phyloP scores from a whole-genome alignment of 768 basidiomycete genomes.

The Tylopilus plumbeoviolaceoides region DNA sequence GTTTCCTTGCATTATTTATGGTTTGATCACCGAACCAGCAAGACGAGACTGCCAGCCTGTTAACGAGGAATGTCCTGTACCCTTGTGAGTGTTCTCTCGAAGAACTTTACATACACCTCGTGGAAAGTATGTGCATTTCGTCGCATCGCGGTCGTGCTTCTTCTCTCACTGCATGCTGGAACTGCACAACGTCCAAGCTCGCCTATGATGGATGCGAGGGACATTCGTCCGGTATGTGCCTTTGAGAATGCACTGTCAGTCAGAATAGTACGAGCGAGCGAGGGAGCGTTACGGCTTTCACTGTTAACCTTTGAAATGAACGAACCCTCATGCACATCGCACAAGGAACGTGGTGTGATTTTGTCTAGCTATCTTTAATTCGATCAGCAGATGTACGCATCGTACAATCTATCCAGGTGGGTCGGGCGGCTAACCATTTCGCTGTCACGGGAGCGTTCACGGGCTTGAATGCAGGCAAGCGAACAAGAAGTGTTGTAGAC shows the following conservation, averaged over 20 bases:
- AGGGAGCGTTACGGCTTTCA: background rate
- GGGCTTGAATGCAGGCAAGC: constrained; percentile 4
- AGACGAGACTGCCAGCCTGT: background rate
- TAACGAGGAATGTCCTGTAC: background rate
- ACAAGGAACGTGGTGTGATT: background rate
- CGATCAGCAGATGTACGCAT: background rate
- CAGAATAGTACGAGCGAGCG: background rate
- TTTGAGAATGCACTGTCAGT: background rate
- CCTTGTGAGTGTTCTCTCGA: background rate
- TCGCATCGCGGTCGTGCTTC: background rate
- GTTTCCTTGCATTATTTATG: background rate
- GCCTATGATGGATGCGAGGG: background rate
- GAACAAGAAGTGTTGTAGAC: constrained; percentile 1
- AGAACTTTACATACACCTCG: background rate
- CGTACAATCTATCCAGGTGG: background rate
- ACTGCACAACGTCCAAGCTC: background rate
- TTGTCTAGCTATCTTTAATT: background rate
- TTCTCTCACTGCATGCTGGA: background rate
- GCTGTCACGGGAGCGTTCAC: background rate
- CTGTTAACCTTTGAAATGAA: background rate
- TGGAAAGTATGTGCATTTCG: background rate
- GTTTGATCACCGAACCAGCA: background rate
- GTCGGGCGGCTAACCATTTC: background rate
- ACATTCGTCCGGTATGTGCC: background rate
- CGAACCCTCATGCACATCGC: background rate